Evolutionary conservation across 169 alveolate genomes (phyloP), one percentile per base, ranked within the genome.

Genomic region (Neospora caninum): DNA sequence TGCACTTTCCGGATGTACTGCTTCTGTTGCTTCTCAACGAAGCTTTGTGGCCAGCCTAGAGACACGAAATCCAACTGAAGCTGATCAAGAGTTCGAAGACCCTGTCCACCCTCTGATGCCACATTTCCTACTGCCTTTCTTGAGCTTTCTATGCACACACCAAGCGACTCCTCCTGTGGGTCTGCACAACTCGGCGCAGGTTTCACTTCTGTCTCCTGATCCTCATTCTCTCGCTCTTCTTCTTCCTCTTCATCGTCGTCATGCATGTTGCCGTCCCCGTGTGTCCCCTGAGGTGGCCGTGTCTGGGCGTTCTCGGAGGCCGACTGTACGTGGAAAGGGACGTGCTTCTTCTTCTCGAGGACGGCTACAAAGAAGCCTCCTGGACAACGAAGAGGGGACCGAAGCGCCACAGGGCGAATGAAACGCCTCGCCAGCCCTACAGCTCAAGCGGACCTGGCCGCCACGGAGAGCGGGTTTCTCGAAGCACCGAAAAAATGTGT

Each of bases 311-410:
- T n/a, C 34, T 6, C 36, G 10, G 7, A 25, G 20, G 34, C 34
- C 36, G 78, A 29, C 78, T 20, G 10, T 13, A 64, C 78, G 43
- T 39, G 87, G 87, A 41, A 43, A 31, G 94, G 94, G 43, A 88
- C 73, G 27, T 88, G 92, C 36, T 70, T 64, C 34, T 31, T 49
- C 69, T 95, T 97, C 93, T 96, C 96, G 67, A 98, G 91, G 31
- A 98, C 94, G 34, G 99, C 97, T 34, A 98, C 96, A 95, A 97
- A 98, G 94, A 98, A 98, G 54, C 99, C 99, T 43, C 99, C 98
- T 92, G 91, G 29, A 31, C n/a, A 88, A n/a, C n/a, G n/a, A 22
- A 39, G 29, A 88, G 29, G 45, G 29, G 20, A 87, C 31, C 18
- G 39, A 88, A 43, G 22, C 20, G 39, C 10, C 42, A 36, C 73